Base-by-base conservation (phyloP, 306 rosid genomes). In the Glycine soja region DNA sequence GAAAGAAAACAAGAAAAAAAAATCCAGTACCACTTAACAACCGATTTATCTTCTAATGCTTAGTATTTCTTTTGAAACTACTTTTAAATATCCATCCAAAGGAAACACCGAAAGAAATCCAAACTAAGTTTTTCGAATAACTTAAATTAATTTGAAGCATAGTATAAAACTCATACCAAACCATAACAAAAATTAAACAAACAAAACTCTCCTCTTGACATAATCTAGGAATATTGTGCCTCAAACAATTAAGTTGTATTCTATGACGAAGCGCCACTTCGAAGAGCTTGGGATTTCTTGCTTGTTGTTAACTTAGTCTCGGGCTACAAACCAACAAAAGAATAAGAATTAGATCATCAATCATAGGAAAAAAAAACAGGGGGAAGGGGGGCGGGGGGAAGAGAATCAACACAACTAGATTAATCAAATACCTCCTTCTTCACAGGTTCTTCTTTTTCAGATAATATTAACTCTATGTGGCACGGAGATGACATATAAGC, bases 401-500 rank as follows among this genome's bases (percentile, higher is more conserved):
- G n/a, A 2, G n/a, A 16, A 69, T 15, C 10, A 13, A 24, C 14
- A 48, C 10, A 10, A 58, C 2, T n/a, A 47, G 19, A 38, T 5
- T 8, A 84, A 65, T 30, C 14, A 57, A 47, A 30, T 88, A 92
- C 99, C 99, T 95, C 97, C 15, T 93, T 95, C 90, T 85, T 89
- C 2, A 95, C 99, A 0, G 98, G 88, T 54, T 95, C 99, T 85
- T 93, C 96, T 83, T 93, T 95, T 70, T 95, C 99, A 0, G 98
- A 91, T 71, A 95, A 83, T 30, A 83, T 80, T 74, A 95, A 75
- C 83, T 95, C 98, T 19, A 93, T 95, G 80, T 95, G 99, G 88
- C 99, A 95, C 0, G 99, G 99, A 11, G 98, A 93, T 18, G 99
- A 93, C 98, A 93, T 93, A 46, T 91, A 95, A 19, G 98, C 98